Percentiles rank a stretch among this genome's conserved stretches.
Evolutionary conservation across 257 asterid genomes (phyloP).

Genomic region (Solanum neorickii): DNA sequence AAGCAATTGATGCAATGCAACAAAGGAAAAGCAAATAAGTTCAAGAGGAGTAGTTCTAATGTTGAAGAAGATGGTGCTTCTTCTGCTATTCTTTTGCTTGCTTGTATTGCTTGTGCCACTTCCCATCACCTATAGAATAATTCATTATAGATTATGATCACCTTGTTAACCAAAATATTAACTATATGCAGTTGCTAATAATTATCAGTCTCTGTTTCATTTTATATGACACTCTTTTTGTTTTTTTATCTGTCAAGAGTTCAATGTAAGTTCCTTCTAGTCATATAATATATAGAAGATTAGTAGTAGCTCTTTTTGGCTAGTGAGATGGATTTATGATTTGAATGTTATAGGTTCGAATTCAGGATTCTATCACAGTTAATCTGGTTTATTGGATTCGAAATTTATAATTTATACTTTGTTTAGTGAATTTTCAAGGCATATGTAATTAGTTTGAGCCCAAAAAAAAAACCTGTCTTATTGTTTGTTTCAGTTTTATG

Average conservation of each 20-base stretch:
- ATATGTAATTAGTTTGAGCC: background rate
- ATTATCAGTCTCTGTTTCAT: background rate
- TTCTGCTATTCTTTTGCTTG: constrained; percentile 55
- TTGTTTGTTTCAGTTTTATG: background rate
- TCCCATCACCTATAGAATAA: background rate
- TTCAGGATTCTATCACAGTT: background rate
- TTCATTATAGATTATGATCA: background rate
- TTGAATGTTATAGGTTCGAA: background rate
- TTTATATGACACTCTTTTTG: background rate
- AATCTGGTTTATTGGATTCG: background rate
- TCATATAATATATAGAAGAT: background rate
- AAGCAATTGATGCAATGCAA: constrained; percentile 28
- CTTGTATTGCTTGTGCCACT: constrained; percentile 60
- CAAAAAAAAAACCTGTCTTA: background rate
- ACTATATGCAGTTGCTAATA: background rate
- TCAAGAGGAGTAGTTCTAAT: constrained; percentile 58
- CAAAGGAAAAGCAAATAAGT: constrained; percentile 48
- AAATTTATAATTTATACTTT: background rate
- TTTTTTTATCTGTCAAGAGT: background rate
- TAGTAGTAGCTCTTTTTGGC: background rate
- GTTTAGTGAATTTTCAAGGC: background rate
- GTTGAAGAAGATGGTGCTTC: constrained; percentile 63
- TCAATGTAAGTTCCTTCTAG: background rate
- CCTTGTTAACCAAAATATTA: background rate
- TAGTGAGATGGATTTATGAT: background rate